phyloP scores from a whole-genome alignment of 768 basidiomycete species.

The Tulasnella sp. region DNA sequence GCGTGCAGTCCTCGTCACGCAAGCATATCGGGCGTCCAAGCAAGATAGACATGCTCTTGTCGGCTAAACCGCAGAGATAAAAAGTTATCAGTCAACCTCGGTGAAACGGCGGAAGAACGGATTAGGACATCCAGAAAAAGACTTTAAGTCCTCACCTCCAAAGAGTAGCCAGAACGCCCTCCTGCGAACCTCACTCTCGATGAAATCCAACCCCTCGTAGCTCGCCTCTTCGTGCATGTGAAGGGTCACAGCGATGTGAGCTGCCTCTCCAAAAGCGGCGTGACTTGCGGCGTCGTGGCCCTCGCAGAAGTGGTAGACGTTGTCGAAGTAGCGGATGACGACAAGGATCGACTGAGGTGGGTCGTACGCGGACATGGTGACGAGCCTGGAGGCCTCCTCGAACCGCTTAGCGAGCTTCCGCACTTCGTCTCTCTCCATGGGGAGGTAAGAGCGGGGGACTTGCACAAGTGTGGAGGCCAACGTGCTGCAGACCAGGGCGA shows the following conservation, averaged over 20 bases:
- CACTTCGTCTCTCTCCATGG: constrained; percentile 73
- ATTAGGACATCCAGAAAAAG: constrained; percentile 13
- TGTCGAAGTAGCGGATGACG: constrained; percentile 80
- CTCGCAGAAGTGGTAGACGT: constrained; percentile 78
- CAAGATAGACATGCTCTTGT: constrained; percentile 81
- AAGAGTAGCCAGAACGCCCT: constrained; percentile 84
- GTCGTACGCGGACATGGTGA: constrained; percentile 69
- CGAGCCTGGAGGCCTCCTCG: constrained; percentile 71
- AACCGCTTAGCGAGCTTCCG: constrained; percentile 71
- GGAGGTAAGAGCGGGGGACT: constrained; percentile 77
- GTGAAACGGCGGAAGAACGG: constrained; percentile 5
- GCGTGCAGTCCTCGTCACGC: constrained; percentile 82
- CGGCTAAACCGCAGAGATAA: constrained; percentile 37
- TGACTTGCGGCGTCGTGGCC: constrained; percentile 81
- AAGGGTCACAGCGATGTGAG: constrained; percentile 68
- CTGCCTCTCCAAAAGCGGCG: constrained; percentile 78
- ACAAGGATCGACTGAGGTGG: constrained; percentile 77
- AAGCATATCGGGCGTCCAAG: constrained; percentile 76
- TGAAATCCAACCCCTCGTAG: constrained; percentile 71
- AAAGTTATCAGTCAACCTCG: neutral
- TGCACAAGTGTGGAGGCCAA: constrained; percentile 82
- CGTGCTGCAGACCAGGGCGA: constrained; percentile 80
- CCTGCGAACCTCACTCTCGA: constrained; percentile 79
- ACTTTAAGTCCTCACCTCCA: constrained; percentile 43
- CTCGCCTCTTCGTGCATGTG: constrained; percentile 80